phyloP scores from a whole-genome alignment of 1,284 basidiomycete genomes.

The Cryptococcus sp. region DNA sequence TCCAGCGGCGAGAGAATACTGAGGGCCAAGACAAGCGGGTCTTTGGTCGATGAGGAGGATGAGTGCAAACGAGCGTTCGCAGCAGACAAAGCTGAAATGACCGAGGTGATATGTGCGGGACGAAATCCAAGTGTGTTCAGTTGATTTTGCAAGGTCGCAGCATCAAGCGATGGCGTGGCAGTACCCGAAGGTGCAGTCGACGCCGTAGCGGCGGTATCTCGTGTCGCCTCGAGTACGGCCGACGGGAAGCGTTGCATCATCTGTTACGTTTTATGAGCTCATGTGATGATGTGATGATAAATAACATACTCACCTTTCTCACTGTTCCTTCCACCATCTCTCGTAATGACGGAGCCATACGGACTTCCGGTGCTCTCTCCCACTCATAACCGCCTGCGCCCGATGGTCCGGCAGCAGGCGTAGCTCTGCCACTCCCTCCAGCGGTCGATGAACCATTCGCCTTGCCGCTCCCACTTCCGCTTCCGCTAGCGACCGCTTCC shows the following conservation, averaged over 20 bases:
- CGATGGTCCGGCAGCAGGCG: conserved; percentile 11
- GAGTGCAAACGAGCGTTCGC: conserved; percentile 46
- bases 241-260: conserved; percentile 54
- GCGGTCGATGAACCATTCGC: conserved; percentile 1
- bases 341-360: conserved; percentile 74
- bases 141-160: conserved; percentile 36
- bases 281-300: not conserved
- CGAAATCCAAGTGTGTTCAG: conserved; percentile 54
- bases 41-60: conserved; percentile 32
- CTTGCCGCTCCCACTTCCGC: conserved; percentile 12
- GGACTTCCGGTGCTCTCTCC: conserved; percentile 74
- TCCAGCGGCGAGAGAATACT: conserved; percentile 60
- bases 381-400: conserved; percentile 59
- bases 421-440: conserved; percentile 33
- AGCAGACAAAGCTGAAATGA: conserved; percentile 41
- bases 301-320: conserved; percentile 62
- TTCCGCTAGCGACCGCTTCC: conserved; percentile 13
- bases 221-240: conserved; percentile 50
- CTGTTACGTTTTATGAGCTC: conserved; percentile 21
- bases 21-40: conserved; percentile 52
- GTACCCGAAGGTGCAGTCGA: conserved; percentile 35
- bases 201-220: conserved; percentile 37
- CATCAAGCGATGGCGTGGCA: conserved; percentile 38
- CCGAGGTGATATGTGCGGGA: conserved; percentile 51
- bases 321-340: conserved; percentile 80